Evolutionary conservation across 257 asterid species (phyloP).

Genomic region (Plantago ovata): DNA sequence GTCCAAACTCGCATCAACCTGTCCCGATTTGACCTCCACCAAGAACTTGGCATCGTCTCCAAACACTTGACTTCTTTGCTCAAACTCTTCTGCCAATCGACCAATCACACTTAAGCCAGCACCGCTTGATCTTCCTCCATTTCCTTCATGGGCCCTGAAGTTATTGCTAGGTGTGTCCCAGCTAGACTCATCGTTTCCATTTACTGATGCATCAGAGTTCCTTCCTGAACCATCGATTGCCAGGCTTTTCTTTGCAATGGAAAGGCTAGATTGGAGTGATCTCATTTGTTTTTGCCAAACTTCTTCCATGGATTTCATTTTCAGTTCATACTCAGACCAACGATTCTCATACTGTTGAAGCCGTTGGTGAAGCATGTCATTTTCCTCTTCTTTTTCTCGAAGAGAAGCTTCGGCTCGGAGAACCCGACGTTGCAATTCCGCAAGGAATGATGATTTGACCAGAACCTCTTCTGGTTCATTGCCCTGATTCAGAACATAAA

Average conservation of each 20-base stretch:
- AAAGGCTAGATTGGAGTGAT: conserved; percentile 93
- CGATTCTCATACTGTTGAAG: conserved; percentile 86
- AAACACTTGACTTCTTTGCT: conserved; percentile 89
- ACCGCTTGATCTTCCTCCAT: conserved; percentile 48
- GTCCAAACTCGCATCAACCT: conserved; percentile 72
- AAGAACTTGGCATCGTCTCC: conserved; percentile 93
- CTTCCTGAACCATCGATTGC: conserved; percentile 68
- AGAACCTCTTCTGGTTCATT: conserved; percentile 70
- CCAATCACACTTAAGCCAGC: conserved; percentile 66
- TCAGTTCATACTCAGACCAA: conserved; percentile 93
- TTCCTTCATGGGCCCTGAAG: conserved; percentile 43
- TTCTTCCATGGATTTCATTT: conserved; percentile 98
- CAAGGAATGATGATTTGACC: conserved; percentile 92
- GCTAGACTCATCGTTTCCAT: conserved; percentile 53
- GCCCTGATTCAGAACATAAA: conserved; percentile 39
- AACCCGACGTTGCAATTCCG: conserved; percentile 86
- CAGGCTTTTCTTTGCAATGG: conserved; percentile 82
- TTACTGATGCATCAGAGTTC: conserved; percentile 69
- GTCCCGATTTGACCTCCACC: conserved; percentile 95
- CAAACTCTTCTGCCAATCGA: conserved; percentile 90
- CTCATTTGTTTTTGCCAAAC: conserved; percentile 99
- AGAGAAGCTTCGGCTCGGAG: conserved; percentile 84
- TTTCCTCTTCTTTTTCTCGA: conserved; percentile 87
- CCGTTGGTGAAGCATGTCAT: conserved; percentile 82
- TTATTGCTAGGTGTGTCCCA: conserved; percentile 54